phyloP scores from a whole-genome alignment of 257 asterid species.

The Capsicum chinense region DNA sequence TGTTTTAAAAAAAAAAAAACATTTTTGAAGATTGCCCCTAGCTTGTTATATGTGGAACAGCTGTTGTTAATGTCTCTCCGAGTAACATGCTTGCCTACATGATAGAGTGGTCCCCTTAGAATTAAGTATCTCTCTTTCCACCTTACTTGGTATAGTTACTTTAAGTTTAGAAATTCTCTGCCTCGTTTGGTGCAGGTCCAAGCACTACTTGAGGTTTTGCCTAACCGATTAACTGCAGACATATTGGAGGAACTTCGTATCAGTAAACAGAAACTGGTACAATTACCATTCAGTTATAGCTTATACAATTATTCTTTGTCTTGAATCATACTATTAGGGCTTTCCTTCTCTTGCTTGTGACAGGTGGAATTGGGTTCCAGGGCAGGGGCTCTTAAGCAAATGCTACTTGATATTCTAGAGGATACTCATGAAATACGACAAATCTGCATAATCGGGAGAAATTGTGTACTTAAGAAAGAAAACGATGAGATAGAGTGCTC shows the following conservation, averaged over 20 bases:
- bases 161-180: slow-evolving; percentile 11
- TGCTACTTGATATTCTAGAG: slow-evolving; percentile 98
- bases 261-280: slow-evolving; percentile 92
- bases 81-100: not conserved
- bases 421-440: slow-evolving; percentile 92
- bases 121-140: slow-evolving; percentile 3
- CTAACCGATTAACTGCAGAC: slow-evolving; percentile 87
- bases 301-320: slow-evolving; percentile 20
- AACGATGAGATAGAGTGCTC: slow-evolving; percentile 75
- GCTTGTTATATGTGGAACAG: not conserved
- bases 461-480: slow-evolving; percentile 67
- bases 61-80: not conserved
- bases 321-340: slow-evolving; percentile 24
- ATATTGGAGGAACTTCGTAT: slow-evolving; percentile 92
- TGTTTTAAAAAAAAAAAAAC: too few species aligned
- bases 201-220: slow-evolving; percentile 92
- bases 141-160: not conserved
- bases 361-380: slow-evolving; percentile 96
- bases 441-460: slow-evolving; percentile 93
- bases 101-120: slow-evolving; percentile 8
- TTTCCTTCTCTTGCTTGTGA: slow-evolving; percentile 27
- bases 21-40: not conserved
- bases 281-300: not conserved
- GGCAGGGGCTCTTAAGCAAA: slow-evolving; percentile 94
- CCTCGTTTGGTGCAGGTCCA: slow-evolving; percentile 69